These are phyloP conservation scores for Knufia petricola DNA, from an alignment of 2,329 filamentous ascomycete genomes.

Conservation along the genomic window DNA sequence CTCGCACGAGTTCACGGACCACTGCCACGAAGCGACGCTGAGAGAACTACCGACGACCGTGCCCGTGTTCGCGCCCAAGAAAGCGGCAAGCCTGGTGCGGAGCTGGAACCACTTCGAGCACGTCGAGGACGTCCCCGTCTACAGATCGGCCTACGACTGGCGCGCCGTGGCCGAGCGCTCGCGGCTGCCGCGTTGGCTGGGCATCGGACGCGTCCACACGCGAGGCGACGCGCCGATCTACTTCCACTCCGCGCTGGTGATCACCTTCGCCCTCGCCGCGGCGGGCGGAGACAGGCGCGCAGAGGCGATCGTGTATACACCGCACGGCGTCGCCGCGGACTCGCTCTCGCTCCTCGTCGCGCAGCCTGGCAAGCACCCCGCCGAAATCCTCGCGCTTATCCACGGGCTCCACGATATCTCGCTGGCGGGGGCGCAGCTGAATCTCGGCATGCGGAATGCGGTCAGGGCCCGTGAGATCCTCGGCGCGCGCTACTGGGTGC, in stretches of 20 bases:
- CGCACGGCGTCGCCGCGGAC: slow-evolving; percentile 47
- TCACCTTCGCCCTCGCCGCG: slow-evolving; percentile 39
- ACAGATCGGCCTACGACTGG: slow-evolving; percentile 37
- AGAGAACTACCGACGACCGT: slow-evolving; percentile 44
- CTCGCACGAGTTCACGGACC: slow-evolving; percentile 60
- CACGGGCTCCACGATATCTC: slow-evolving; percentile 56
- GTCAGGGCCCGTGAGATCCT: slow-evolving; percentile 45
- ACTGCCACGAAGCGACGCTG: slow-evolving; percentile 55
- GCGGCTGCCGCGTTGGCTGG: slow-evolving; percentile 46
- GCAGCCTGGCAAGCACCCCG: slow-evolving; percentile 32
- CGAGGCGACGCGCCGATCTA: slow-evolving; percentile 44
- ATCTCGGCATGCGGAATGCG: slow-evolving; percentile 55
- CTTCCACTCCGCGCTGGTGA: slow-evolving; percentile 53
- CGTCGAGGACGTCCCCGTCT: slow-evolving; percentile 43
- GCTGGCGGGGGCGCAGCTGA: slow-evolving; percentile 43
- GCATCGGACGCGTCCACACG: slow-evolving; percentile 48
- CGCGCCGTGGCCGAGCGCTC: slow-evolving; percentile 32
- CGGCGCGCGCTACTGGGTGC: slow-evolving; percentile 53
- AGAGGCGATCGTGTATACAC: slow-evolving; percentile 55
- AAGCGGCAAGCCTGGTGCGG: slow-evolving; percentile 48
- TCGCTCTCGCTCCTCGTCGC: slow-evolving; percentile 37
- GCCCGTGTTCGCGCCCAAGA: slow-evolving; percentile 51
- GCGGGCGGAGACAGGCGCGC: slow-evolving; percentile 11
- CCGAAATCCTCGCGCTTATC: slow-evolving; percentile 49
- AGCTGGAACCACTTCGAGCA: slow-evolving; percentile 51